Conservation (phyloP, 1,284 basidiomycete species). For the Pulchroboletus neoregius region DNA sequence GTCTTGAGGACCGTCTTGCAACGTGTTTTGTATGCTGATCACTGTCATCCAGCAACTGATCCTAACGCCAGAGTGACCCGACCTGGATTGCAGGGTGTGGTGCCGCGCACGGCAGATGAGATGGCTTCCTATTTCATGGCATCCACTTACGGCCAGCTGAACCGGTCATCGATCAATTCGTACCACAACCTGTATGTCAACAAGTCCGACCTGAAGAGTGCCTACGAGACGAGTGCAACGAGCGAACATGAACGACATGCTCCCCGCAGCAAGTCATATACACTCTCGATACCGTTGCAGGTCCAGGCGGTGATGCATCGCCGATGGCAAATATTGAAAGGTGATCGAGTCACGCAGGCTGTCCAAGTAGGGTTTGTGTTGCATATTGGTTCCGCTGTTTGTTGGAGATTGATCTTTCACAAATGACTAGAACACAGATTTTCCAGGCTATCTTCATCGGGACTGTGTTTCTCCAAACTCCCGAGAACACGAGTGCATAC, state of each 20-base stretch:
- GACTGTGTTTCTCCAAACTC: conserved; percentile 65
- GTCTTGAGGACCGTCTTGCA: neutral
- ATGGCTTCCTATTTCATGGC: conserved; percentile 57
- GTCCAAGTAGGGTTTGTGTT: conserved; percentile 38
- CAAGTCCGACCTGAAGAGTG: conserved; percentile 37
- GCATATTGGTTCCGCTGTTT: neutral
- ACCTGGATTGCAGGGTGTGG: conserved; percentile 47
- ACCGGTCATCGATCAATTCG: conserved; percentile 29
- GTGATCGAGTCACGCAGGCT: conserved; percentile 47
- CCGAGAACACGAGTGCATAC: conserved; percentile 57
- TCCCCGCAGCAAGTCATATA: conserved; percentile 47
- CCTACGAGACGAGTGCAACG: conserved; percentile 46
- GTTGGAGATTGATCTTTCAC: neutral
- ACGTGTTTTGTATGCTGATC: conserved; percentile 39
- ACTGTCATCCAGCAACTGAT: conserved; percentile 51
- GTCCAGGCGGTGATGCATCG: conserved; percentile 58
- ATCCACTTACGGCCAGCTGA: conserved; percentile 24
- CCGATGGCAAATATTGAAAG: conserved; percentile 60
- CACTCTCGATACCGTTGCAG: conserved; percentile 56
- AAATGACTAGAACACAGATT: conserved; percentile 36
- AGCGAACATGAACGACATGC: conserved; percentile 47
- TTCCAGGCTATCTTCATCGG: conserved; percentile 70
- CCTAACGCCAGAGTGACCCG: conserved; percentile 51
- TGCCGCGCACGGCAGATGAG: conserved; percentile 34
- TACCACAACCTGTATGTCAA: conserved; percentile 36